These are phyloP conservation scores for Eustoma russellianum DNA, from an alignment of 257 asterid genomes.

Conservation along the genomic window DNA sequence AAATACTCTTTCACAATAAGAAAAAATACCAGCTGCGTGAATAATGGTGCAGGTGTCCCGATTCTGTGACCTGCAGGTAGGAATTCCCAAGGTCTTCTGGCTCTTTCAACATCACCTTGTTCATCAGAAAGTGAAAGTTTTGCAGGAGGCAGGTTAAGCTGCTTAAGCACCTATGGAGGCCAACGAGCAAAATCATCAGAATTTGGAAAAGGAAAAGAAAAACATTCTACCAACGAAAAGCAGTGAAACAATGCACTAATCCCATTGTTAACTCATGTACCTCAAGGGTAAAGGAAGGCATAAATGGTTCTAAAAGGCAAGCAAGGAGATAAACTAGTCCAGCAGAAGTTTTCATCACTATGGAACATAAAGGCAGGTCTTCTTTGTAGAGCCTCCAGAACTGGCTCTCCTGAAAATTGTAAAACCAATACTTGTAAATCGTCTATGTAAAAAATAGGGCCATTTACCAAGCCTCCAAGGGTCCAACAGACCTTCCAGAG, in stretches of 20 bases:
- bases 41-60: conserved; percentile 80
- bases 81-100: conserved; percentile 78
- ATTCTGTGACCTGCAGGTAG: conserved; percentile 77
- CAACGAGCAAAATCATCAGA: conserved; percentile 5
- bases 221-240: conserved; percentile 3
- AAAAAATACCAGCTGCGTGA: conserved; percentile 62
- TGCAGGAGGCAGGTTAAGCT: conserved; percentile 65
- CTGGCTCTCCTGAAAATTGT: conserved; percentile 53
- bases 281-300: conserved; percentile 89
- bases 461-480: background rate
- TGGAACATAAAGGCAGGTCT: conserved; percentile 53
- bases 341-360: conserved; percentile 80
- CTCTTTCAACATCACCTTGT: conserved; percentile 57
- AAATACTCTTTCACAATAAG: background rate
- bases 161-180: conserved; percentile 68
- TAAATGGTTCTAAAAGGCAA: conserved; percentile 84
- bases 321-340: conserved; percentile 95
- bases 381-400: conserved; percentile 98
- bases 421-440: background rate
- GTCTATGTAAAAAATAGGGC: background rate
- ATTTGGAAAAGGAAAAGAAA: background rate
- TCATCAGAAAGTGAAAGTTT: conserved; percentile 66
- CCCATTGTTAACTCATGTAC: conserved; percentile 26
- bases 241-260: background rate
- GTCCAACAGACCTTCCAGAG: background rate